These are phyloP conservation scores for Eimeria acervulina DNA, from an alignment of 169 alveolate species.

Conservation along the genomic window DNA sequence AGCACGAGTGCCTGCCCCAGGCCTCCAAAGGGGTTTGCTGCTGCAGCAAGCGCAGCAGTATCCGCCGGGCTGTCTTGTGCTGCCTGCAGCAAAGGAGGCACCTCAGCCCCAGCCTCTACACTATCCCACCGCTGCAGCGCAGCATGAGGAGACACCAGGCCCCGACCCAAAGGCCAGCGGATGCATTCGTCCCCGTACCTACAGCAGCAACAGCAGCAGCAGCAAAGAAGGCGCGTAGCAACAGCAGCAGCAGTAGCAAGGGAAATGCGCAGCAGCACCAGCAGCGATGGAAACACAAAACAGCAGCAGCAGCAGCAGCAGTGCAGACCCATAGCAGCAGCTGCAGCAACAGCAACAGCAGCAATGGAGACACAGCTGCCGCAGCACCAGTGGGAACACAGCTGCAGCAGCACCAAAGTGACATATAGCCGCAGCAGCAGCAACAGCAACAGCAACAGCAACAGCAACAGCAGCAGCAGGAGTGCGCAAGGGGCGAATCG, in stretches of 20 bases:
- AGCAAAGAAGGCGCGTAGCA: background rate
- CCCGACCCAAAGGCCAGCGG: conserved; percentile 42
- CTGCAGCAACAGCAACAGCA: conserved; percentile 33
- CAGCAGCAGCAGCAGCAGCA: background rate
- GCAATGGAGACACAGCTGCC: background rate
- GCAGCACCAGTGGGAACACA: background rate
- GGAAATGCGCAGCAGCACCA: conserved; percentile 7
- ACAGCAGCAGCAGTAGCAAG: conserved; percentile 49
- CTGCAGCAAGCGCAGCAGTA: conserved; percentile 63
- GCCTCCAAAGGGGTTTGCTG: conserved; percentile 58
- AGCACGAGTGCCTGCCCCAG: conserved; percentile 7
- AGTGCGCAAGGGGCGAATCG: too few relatives aligned
- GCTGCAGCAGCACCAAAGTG: conserved; percentile 40
- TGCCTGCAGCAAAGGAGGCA: conserved; percentile 41
- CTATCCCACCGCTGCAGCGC: conserved; percentile 49
- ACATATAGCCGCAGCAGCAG: background rate
- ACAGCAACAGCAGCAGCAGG: background rate
- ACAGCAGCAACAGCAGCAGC: conserved; percentile 32
- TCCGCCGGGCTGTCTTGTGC: conserved; percentile 17
- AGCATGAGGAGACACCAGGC: conserved; percentile 4
- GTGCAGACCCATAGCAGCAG: background rate
- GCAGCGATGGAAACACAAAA: background rate
- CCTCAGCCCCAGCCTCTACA: background rate
- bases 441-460: background rate
- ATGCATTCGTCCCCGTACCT: conserved; percentile 44